Evolutionary conservation across 108 stramenopile genomes (phyloP).

Genomic region (Conticribra guillardii): DNA sequence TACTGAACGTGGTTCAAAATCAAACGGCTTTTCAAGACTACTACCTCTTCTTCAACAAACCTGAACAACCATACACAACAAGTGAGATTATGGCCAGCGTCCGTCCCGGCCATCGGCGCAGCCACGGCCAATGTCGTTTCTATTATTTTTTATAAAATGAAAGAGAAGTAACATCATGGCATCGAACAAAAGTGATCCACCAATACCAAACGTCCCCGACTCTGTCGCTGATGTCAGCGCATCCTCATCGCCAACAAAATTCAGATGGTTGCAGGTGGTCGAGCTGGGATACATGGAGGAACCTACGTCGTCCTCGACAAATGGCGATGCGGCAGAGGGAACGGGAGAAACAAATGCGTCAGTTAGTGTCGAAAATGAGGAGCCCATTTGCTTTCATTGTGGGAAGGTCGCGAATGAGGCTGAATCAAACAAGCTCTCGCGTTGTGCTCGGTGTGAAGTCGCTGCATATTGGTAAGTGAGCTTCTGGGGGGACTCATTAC

Average conservation of each 20-base stretch:
- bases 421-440: conserved; percentile 23
- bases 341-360: not conserved
- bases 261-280: conserved; percentile 63
- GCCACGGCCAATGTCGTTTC: too few relatives aligned
- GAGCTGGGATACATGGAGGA: conserved; percentile 72
- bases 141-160: too few relatives aligned
- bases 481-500: not conserved
- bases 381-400: conserved; percentile 67
- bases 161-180: too few relatives aligned
- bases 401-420: conserved; percentile 27
- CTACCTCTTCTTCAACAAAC: too few relatives aligned
- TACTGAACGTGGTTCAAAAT: too few relatives aligned
- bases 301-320: conserved; percentile 16
- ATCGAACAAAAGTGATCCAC: not conserved
- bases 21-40: too few relatives aligned
- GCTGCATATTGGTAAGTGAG: conserved; percentile 66
- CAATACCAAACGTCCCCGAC: conserved; percentile 13
- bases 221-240: conserved; percentile 21
- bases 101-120: too few relatives aligned
- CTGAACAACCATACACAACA: too few relatives aligned
- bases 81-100: too few relatives aligned
- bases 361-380: not conserved
- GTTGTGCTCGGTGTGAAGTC: conserved; percentile 69
- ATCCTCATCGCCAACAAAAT: conserved; percentile 16
- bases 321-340: conserved; percentile 1